Conservation (phyloP, 768 basidiomycete species). For the Ramaria rubella region DNA sequence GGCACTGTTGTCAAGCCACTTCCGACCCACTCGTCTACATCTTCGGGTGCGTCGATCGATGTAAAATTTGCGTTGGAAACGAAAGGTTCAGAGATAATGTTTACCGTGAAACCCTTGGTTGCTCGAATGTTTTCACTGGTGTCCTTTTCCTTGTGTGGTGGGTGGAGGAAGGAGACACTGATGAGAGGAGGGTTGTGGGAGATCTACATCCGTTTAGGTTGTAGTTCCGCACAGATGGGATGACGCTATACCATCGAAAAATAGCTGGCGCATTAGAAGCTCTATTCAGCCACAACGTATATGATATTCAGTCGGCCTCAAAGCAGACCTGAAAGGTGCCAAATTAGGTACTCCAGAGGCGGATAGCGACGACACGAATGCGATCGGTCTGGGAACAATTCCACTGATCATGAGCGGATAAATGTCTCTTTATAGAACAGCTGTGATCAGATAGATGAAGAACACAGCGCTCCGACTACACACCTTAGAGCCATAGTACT, state of each 20-base stretch:
- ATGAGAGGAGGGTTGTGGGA: constrained; percentile 61
- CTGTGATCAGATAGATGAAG: not conserved
- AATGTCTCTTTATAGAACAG: constrained; percentile 20
- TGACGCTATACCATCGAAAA: constrained; percentile 49
- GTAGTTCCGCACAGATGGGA: not conserved
- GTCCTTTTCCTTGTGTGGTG: constrained; percentile 45
- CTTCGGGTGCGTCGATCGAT: constrained; percentile 27
- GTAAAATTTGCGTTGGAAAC: constrained; percentile 14
- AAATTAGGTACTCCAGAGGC: constrained; percentile 50
- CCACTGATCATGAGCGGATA: constrained; percentile 53
- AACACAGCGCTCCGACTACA: not conserved
- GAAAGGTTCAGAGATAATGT: constrained; percentile 60
- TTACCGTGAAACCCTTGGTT: constrained; percentile 65
- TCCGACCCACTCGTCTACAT: constrained; percentile 45
- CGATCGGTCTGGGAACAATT: constrained; percentile 60
- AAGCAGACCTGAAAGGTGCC: constrained; percentile 60
- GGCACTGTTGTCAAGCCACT: constrained; percentile 49
- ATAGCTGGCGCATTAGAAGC: constrained; percentile 32
- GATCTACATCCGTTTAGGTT: constrained; percentile 33
- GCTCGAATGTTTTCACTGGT: constrained; percentile 57
- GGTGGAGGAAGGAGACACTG: constrained; percentile 51
- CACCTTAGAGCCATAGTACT: not conserved
- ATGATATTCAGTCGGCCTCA: not conserved
- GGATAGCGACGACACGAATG: constrained; percentile 55
- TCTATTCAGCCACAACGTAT: not conserved